Evolutionary conservation across 306 rosid species (phyloP), one percentile per base, ranked within the genome.

Genomic region (Prunus mongolica): DNA sequence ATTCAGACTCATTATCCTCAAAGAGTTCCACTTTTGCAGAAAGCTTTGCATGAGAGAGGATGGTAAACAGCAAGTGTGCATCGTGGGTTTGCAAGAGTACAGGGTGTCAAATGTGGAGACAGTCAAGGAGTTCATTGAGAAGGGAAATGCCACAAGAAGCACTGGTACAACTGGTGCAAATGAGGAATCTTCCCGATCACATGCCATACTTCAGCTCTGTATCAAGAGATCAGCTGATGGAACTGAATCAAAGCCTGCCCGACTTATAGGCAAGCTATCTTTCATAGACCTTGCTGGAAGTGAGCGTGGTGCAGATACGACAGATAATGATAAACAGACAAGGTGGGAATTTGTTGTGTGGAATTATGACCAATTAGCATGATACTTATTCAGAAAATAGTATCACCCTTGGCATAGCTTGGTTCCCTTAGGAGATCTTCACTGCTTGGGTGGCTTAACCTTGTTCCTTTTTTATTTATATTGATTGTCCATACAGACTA

Each of bases 211-310:
- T 87, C 97, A 92, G 79, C 97, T 92, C 57, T 87, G 90, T 75
- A 84, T 92, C 68, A 92, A 92, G 81, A 86, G 90, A 79, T 84
- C 89, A 75, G 84, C 74, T 65, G 88, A 89, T 81, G 93, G 89
- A 25, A 79, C 84, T 41, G 93, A 92, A 76, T 77, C 89, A 68
- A 92, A 85, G 88, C 93, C 93, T 41, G 78, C 91, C 54, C 83
- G 91, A 78, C 62, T 85, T 65, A 89, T 90, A 54, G 97, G 97
- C 75, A 92, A 92, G 81, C 77, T 92, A 51, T 92, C 96, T 71
- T 92, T 92, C 62, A 88, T 92, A 82, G 97, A 90, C 88, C 87
- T 92, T 50, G 91, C 97, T 80, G 97, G 96, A 82, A 92, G 97
- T 84, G 97, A 90, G 82, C 96, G 89, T 1, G 89, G 96, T 78